Evolutionary conservation across 1,284 basidiomycete genomes (phyloP).

Genomic region (Cerrena zonata): DNA sequence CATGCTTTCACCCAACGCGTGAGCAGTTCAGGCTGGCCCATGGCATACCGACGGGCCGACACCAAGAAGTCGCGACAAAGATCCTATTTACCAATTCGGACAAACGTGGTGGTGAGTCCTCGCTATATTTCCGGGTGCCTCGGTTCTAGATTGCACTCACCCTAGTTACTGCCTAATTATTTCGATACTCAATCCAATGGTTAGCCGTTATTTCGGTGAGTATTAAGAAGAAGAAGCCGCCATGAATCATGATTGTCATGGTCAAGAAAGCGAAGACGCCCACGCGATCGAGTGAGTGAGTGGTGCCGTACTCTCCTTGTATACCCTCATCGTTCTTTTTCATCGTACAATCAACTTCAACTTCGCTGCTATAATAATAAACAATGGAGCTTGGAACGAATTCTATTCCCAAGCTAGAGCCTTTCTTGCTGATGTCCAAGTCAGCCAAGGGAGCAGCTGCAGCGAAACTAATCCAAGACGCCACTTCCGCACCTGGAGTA

Average conservation of each 20-base stretch:
- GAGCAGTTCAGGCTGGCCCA: background rate
- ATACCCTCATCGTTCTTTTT: background rate
- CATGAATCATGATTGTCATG: no score
- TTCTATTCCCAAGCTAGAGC: constrained; percentile 69
- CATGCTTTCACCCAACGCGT: background rate
- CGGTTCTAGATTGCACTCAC: no score
- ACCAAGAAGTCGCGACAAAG: background rate
- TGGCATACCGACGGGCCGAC: background rate
- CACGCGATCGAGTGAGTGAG: no score
- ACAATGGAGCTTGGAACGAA: constrained; percentile 52
- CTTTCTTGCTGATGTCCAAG: constrained; percentile 84
- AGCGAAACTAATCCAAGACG: constrained; percentile 82
- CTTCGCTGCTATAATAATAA: background rate
- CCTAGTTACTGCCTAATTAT: no score
- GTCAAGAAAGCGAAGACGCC: no score
- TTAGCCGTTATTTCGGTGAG: no score
- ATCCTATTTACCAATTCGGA: background rate
- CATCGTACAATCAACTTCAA: background rate
- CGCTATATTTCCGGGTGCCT: background rate
- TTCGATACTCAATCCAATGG: no score
- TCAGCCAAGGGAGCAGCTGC: constrained; percentile 86
- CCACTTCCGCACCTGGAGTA: constrained; percentile 80
- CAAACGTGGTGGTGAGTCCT: background rate
- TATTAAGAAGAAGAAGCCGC: no score
- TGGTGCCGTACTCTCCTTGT: constrained; percentile 1